phyloP scores from a whole-genome alignment of 208 protist genomes.

The Wallacemonas sp. region DNA sequence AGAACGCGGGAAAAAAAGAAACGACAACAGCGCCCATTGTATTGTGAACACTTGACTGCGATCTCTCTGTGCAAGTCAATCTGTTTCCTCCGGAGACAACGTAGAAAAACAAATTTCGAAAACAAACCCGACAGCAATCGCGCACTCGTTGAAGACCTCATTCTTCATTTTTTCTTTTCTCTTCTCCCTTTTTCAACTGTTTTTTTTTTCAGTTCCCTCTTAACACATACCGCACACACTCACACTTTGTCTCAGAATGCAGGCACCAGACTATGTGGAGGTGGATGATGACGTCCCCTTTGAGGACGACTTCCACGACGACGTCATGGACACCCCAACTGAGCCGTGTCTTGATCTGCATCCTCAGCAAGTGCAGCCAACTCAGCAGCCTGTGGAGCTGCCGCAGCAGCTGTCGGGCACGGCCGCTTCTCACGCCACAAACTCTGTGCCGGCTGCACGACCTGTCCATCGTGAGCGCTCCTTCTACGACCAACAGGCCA shows the following conservation, averaged over 20 bases:
- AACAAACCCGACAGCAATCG: too few relatives aligned
- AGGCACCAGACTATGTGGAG: background rate
- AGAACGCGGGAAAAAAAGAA: background rate
- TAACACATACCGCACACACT: background rate
- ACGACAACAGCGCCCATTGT: too few relatives aligned
- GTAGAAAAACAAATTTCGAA: too few relatives aligned
- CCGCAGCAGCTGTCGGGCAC: background rate
- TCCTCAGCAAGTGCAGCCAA: background rate
- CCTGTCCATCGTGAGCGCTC: constrained; percentile 8
- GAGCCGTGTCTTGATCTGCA: background rate
- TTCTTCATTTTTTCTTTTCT: constrained; percentile 9
- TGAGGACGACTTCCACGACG: too few relatives aligned
- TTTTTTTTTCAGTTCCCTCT: background rate
- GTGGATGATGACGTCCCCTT: too few relatives aligned
- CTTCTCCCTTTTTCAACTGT: background rate
- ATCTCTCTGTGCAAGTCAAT: too few relatives aligned
- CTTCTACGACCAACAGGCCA: constrained; percentile 24
- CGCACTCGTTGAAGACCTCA: background rate
- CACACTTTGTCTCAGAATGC: background rate
- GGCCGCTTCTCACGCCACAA: background rate
- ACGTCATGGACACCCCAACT: background rate
- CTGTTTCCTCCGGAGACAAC: too few relatives aligned
- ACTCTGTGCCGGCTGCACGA: background rate
- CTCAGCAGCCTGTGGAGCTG: background rate
- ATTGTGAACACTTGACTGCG: too few relatives aligned